These are phyloP conservation scores for Arachis monticola DNA, from an alignment of 331 rosid genomes.

Conservation along the genomic window DNA sequence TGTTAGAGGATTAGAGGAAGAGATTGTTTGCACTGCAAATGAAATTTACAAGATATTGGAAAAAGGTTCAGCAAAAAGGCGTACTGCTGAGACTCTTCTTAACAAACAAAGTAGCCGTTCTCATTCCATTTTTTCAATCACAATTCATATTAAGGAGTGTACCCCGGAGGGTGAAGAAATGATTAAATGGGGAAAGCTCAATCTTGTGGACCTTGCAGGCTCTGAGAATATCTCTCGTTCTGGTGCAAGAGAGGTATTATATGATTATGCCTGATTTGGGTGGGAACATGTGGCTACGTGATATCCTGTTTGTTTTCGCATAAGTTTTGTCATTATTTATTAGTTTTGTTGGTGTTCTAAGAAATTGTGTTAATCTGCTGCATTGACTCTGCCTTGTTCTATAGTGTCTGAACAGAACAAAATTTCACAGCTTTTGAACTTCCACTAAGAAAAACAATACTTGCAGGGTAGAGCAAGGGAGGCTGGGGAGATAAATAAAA, in stretches of 20 bases:
- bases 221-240: slow-evolving; percentile 99
- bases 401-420: not conserved
- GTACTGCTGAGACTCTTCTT: slow-evolving; percentile 99
- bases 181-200: slow-evolving; percentile 97
- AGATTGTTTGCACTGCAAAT: slow-evolving; percentile 96
- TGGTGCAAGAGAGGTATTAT: slow-evolving; percentile 96
- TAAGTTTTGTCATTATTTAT: slow-evolving; percentile 8
- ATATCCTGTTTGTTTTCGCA: slow-evolving; percentile 13
- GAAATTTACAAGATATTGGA: slow-evolving; percentile 98
- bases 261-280: slow-evolving; percentile 33
- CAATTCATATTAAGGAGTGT: slow-evolving; percentile 97
- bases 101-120: slow-evolving; percentile 99
- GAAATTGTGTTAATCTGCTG: not conserved
- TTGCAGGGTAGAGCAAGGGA: slow-evolving; percentile 99
- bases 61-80: slow-evolving; percentile 97
- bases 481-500: slow-evolving; percentile 99
- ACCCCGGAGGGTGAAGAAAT: slow-evolving; percentile 99
- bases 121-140: slow-evolving; percentile 97
- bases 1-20: slow-evolving; percentile 98
- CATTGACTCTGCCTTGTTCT: slow-evolving; percentile 8
- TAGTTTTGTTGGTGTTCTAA: not conserved
- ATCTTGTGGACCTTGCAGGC: slow-evolving; percentile 99
- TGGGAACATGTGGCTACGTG: slow-evolving; percentile 9
- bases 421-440: slow-evolving; percentile 1
- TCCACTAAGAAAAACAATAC: slow-evolving; percentile 34